Conservation (phyloP, 768 basidiomycete species). For the Cantharellus cinnabarinus region DNA sequence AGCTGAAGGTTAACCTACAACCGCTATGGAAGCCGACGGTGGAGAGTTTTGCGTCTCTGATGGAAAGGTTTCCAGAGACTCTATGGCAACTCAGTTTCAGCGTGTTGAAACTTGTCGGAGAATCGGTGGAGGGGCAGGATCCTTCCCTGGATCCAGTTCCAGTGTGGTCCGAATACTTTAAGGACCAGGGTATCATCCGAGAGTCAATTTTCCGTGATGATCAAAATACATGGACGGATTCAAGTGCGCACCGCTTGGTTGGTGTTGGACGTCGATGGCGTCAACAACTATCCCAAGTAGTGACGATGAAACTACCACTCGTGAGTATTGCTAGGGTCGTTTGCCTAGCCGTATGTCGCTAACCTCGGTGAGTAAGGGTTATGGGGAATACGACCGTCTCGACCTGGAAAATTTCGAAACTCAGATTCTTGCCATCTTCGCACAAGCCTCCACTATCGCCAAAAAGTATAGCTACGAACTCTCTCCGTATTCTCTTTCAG, state of each 20-base stretch:
- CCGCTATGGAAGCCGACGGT: slow-evolving; percentile 77
- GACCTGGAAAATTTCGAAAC: slow-evolving; percentile 58
- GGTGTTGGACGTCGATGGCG: not conserved
- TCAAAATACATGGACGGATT: slow-evolving; percentile 15
- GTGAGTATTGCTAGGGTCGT: too few species aligned
- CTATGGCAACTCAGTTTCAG: slow-evolving; percentile 54
- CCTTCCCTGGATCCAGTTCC: too few species aligned
- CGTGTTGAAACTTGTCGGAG: slow-evolving; percentile 25
- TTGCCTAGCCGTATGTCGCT: too few species aligned
- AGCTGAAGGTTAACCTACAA: slow-evolving; percentile 81
- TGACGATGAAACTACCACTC: slow-evolving; percentile 6
- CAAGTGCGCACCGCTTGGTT: not conserved
- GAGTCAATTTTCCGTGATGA: slow-evolving; percentile 4
- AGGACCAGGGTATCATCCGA: not conserved
- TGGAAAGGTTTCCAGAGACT: slow-evolving; percentile 38
- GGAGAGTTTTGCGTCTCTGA: slow-evolving; percentile 34
- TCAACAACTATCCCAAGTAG: slow-evolving; percentile 5
- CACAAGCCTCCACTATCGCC: slow-evolving; percentile 46
- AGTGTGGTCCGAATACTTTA: too few species aligned
- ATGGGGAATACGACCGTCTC: slow-evolving; percentile 26
- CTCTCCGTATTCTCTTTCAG: slow-evolving; percentile 54
- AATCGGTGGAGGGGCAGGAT: not conserved
- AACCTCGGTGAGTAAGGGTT: too few species aligned
- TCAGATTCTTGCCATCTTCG: slow-evolving; percentile 53
- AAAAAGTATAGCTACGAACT: slow-evolving; percentile 81